phyloP scores from a whole-genome alignment of 2,329 filamentous ascomycete genomes.

The Diaporthe citri region DNA sequence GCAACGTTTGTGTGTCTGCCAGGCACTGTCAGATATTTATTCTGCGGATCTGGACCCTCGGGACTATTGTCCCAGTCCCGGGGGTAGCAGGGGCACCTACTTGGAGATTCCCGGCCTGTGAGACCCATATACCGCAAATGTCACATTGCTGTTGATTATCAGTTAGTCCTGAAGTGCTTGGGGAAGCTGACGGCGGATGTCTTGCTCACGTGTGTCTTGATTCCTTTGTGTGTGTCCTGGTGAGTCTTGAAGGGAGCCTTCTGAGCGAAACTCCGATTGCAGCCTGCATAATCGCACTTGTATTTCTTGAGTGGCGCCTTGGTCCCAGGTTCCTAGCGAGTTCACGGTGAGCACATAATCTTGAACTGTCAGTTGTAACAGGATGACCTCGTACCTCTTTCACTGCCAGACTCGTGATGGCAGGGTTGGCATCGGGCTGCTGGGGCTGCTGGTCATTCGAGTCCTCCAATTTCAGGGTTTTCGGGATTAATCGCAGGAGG shows the following conservation, averaged over 20 bases:
- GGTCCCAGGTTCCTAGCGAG: conserved; percentile 38
- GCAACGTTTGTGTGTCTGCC: conserved; percentile 84
- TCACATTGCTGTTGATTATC: conserved; percentile 40
- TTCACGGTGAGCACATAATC: neutral
- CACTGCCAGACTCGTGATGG: neutral
- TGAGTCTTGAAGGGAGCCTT: conserved; percentile 96
- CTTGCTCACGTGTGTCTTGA: conserved; percentile 85
- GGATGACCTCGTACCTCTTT: conserved; percentile 25
- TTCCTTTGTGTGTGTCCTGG: conserved; percentile 86
- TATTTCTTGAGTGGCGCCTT: conserved; percentile 72
- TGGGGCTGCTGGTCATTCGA: neutral
- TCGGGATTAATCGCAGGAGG: conserved; percentile 33
- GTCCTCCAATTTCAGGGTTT: conserved; percentile 2
- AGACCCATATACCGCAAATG: conserved; percentile 83
- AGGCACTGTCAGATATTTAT: conserved; percentile 36
- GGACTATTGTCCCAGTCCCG: neutral
- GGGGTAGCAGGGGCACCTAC: conserved; percentile 57
- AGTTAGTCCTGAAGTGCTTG: neutral
- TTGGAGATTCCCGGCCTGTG: conserved; percentile 91
- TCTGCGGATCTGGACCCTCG: neutral
- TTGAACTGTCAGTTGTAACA: neutral
- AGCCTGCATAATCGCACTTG: conserved; percentile 79
- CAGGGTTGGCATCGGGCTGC: neutral
- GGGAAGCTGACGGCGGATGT: neutral
- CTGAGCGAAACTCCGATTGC: conserved; percentile 86